phyloP scores from a whole-genome alignment of 2,329 filamentous ascomycete genomes.

The Nigrograna mackinnonii region DNA sequence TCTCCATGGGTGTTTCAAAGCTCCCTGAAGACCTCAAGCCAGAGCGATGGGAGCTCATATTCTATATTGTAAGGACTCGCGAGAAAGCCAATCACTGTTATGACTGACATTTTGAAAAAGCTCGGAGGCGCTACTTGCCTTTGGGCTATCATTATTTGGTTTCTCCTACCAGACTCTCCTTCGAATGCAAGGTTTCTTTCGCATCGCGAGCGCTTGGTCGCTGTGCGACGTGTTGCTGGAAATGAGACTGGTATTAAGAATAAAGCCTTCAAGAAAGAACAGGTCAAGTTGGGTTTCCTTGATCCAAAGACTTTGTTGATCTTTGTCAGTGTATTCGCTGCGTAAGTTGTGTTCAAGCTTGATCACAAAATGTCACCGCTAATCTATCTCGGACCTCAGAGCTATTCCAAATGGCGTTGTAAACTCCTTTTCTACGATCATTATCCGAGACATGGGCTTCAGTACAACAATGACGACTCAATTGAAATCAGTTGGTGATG shows the following conservation, averaged over 20 bases:
- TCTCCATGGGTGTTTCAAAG: constrained; percentile 35
- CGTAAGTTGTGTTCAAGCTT: too few species aligned
- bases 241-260: constrained; percentile 44
- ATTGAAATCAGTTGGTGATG: constrained; percentile 42
- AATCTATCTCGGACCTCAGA: too few species aligned
- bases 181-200: constrained; percentile 33
- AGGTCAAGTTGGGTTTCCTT: constrained; percentile 24
- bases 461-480: constrained; percentile 37
- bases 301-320: constrained; percentile 36
- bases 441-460: constrained; percentile 40
- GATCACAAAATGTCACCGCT: too few species aligned
- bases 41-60: constrained; percentile 38
- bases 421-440: constrained; percentile 42
- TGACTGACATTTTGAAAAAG: too few species aligned
- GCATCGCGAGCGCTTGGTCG: constrained; percentile 30
- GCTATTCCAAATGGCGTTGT: constrained; percentile 39
- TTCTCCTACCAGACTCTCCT: constrained; percentile 37
- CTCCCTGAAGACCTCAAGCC: constrained; percentile 27
- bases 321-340: constrained; percentile 21
- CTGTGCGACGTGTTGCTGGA: constrained; percentile 31
- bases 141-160: constrained; percentile 34
- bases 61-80: too few species aligned
- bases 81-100: too few species aligned
- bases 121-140: constrained; percentile 38
- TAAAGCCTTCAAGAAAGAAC: constrained; percentile 32